phyloP scores from a whole-genome alignment of 2,329 filamentous ascomycete genomes.

The Alternaria ethzedia region DNA sequence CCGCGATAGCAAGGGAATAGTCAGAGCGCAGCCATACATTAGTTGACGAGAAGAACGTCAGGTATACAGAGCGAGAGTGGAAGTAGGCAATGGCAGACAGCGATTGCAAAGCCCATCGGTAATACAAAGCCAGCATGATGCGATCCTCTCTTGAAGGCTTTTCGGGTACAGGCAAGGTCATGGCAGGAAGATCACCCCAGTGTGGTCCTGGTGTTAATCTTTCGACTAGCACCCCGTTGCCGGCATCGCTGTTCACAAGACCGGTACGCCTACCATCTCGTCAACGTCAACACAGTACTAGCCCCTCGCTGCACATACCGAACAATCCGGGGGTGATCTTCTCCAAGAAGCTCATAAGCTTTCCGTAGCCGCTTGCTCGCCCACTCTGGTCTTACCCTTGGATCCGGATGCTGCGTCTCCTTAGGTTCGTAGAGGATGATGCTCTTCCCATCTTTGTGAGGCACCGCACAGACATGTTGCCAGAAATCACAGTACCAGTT shows the following conservation, averaged over 20 bases:
- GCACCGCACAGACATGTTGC: background rate
- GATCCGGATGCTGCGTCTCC: background rate
- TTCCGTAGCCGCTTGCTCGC: background rate
- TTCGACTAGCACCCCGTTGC: background rate
- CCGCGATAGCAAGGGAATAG: constrained; percentile 12
- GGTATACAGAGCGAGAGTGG: constrained; percentile 9
- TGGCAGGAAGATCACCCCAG: background rate
- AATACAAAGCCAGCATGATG: constrained; percentile 12
- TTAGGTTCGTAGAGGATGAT: background rate
- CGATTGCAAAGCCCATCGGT: constrained; percentile 14
- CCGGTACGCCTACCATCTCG: background rate
- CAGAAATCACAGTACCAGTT: constrained; percentile 1
- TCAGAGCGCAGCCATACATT: constrained; percentile 12
- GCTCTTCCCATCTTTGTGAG: background rate
- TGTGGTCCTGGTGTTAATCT: constrained; percentile 1
- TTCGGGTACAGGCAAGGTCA: constrained; percentile 1
- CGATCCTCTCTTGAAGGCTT: background rate
- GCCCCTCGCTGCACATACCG: background rate
- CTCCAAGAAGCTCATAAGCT: background rate
- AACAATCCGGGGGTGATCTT: background rate
- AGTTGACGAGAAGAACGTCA: constrained; percentile 2
- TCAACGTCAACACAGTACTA: background rate
- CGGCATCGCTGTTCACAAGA: background rate
- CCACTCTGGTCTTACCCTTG: background rate
- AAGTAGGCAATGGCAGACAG: constrained; percentile 9